Base-by-base conservation (phyloP, 345 rosid genomes). In the Gossypium arboreum region DNA sequence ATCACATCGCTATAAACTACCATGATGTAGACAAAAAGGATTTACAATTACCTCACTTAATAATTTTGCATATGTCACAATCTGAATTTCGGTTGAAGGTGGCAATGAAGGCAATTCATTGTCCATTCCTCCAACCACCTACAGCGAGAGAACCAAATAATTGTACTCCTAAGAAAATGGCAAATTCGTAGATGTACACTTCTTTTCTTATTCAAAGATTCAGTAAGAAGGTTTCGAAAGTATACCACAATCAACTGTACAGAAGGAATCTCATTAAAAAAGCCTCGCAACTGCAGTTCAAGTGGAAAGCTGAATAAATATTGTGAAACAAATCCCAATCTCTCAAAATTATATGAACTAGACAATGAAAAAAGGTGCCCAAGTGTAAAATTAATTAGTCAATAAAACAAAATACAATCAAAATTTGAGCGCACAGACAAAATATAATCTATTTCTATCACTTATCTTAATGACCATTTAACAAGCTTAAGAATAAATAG, bases 91-190 rank as follows among this genome's bases (percentile, higher is more conserved):
- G 51, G 91, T 48, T 74, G 96, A 79, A 34, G 91, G 50, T 79
- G 96, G 97, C 80, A 87, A 89, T 25, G 91, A 91, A 75, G 97
- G 98, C 77, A 93, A 74, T 77, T 86, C 84, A 76, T 93, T 94
- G 78, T 88, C 89, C 57, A 88, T 77, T 72, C 99, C 99, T 57
- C 93, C 99, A 80, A 95, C 97, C 82, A 95, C 98, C 99, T 95
- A 76, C 67, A 70, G 60, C 47, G 68, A 82, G 57, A 77, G 65
- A 71, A 76, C 70, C 20, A 79, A 79, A 48, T 77, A 11, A 63
- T 44, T 59, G 24, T 12, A 51, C 17, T 69, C 72, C 44, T 47
- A 67, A 61, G 13, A 60, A 59, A 74, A 78, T 16, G 51, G 51
- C 41, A 43, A 71, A 64, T 27, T 29, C n/a, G 20, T 52, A 58